Conservation (phyloP, 331 rosid species). For the Malus hybrid region DNA sequence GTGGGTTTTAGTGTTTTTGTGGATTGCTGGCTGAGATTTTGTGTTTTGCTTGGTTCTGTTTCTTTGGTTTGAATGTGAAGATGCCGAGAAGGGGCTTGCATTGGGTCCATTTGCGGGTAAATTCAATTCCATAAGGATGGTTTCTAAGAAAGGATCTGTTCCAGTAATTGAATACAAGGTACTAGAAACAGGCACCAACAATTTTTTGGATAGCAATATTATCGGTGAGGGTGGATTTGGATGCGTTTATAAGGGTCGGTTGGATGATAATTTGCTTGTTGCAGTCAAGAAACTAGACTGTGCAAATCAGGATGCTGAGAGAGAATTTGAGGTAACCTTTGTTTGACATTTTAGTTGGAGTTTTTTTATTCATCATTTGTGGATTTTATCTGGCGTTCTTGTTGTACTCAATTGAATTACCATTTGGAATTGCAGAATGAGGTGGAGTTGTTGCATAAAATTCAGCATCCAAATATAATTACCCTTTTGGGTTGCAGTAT, state of each 20-base stretch:
- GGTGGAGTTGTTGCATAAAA: conserved; percentile 61
- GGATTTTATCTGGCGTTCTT: neutral
- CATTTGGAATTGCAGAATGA: conserved; percentile 69
- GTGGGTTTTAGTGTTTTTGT: conserved; percentile 1
- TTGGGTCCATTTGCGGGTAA: conserved; percentile 43
- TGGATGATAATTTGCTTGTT: conserved; percentile 59
- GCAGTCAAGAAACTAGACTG: conserved; percentile 80
- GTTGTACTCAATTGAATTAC: conserved; percentile 1
- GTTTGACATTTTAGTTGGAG: neutral
- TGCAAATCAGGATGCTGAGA: conserved; percentile 46
- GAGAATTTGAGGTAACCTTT: conserved; percentile 67
- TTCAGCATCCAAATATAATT: conserved; percentile 76
- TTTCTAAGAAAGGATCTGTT: conserved; percentile 56
- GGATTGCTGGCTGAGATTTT: conserved; percentile 8
- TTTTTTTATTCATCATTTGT: too few species aligned
- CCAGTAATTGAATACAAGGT: conserved; percentile 59
- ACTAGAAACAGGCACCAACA: conserved; percentile 56
- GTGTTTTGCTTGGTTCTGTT: conserved; percentile 16
- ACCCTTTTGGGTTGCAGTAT: conserved; percentile 64
- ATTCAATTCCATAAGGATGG: conserved; percentile 44
- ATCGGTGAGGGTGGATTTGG: conserved; percentile 95
- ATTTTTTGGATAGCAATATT: conserved; percentile 58
- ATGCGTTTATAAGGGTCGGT: conserved; percentile 75
- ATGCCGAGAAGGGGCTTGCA: conserved; percentile 60
- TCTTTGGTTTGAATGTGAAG: conserved; percentile 26